phyloP scores from a whole-genome alignment of 1,284 basidiomycete species.

The Xerocomus minutiporus region DNA sequence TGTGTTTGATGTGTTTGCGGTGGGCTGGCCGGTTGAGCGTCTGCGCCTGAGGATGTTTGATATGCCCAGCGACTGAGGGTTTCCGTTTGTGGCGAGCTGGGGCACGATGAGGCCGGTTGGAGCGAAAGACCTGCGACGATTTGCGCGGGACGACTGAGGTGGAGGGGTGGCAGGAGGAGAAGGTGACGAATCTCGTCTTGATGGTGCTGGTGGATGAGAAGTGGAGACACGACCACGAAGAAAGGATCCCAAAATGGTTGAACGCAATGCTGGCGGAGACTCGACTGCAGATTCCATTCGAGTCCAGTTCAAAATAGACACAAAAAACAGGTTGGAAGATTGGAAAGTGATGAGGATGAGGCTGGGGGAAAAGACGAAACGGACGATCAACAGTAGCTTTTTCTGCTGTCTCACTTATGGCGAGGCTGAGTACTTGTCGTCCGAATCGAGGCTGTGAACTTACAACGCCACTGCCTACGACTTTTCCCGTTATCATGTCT shows the following conservation, averaged over 20 bases:
- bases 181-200: conserved; percentile 11
- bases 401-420: conserved; percentile 13
- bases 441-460: conserved; percentile 12
- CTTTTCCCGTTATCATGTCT: conserved; percentile 1
- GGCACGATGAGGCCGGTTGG: conserved; percentile 23
- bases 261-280: conserved; percentile 24
- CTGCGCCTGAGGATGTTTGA: conserved; percentile 48
- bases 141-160: conserved; percentile 1
- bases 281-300: conserved; percentile 16
- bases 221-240: conserved; percentile 30
- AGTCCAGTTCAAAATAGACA: not conserved
- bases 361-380: not conserved
- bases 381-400: not conserved
- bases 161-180: conserved; percentile 22
- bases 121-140: conserved; percentile 28
- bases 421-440: conserved; percentile 12
- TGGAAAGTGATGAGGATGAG: not conserved
- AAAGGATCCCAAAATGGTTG: conserved; percentile 35
- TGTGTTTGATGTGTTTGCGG: conserved; percentile 20
- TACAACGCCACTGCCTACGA: not conserved
- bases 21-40: conserved; percentile 42
- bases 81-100: conserved; percentile 19
- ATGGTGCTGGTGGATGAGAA: conserved; percentile 15
- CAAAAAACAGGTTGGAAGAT: not conserved
- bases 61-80: conserved; percentile 34